Evolutionary conservation across 108 stramenopile species (phyloP), one percentile per base, ranked within the genome.

Genomic region (Skeletonema potamos): DNA sequence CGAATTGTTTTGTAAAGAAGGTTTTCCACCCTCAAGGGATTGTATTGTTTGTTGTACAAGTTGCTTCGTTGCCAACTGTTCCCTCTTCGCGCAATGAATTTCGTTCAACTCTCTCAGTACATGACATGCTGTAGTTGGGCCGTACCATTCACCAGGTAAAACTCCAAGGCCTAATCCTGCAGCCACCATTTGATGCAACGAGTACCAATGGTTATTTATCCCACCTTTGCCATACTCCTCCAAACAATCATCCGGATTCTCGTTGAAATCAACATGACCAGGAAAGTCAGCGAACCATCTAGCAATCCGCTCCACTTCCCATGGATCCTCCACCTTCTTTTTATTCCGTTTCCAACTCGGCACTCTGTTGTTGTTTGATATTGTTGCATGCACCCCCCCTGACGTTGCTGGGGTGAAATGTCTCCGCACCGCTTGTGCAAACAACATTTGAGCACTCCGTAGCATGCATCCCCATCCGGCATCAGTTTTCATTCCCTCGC

Each of bases 401-500:
- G 51, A 22, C 33, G 32, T 33, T 20, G n/a, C 27, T 26, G 72
- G 74, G 54, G 84, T 80, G 75, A 76, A 93, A 70, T 96, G 90
- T 28, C 92, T 56, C 61, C 92, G 59, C 24, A 97, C 68, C 0
- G 88, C 87, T 54, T 97, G 90, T 7, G 81, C 89, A 66, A 99
- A 70, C 71, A 99, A 76, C 99, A 99, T 99, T 72, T 98, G 97
- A 1, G 99, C 97, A 33, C 87, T 85, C 36, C 99, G 92, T 32
- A 98, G 81, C 99, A 99, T 99, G 77, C 99, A 99, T 12, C 99
- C 99, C 98, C 97, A 99, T 22, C 99, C 99, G 29, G 96, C 93
- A 77, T 99, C 99, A 10, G 85, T 84, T 7, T 82, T 89, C 56
- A 88, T 92, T 20, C 77, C 66, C 28, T 20, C 60, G 0, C 44